A percentile compares a stretch with the other conserved stretches of the same genome.
These are phyloP conservation scores for Trametes sp. DNA, from an alignment of 1,284 basidiomycete genomes.

Conservation along the genomic window DNA sequence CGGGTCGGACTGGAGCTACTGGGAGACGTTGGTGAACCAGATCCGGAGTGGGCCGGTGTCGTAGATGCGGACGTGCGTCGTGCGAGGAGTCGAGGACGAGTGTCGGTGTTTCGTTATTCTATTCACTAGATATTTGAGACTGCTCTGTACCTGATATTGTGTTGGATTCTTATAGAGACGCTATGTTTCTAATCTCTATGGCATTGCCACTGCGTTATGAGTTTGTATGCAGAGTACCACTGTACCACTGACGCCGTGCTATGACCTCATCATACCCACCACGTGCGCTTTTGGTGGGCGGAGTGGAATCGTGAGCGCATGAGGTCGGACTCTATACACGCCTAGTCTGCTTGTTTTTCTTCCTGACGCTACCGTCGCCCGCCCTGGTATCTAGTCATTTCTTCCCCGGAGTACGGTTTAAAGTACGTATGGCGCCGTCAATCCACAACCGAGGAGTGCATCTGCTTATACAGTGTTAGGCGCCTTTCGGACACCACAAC, in stretches of 20 bases:
- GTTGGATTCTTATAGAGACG: not conserved
- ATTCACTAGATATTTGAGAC: not conserved
- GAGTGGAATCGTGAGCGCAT: not conserved
- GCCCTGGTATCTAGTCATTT: too few relatives aligned
- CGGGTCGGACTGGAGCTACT: constrained; percentile 80
- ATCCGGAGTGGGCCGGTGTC: constrained; percentile 63
- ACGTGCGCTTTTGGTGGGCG: constrained; percentile 4
- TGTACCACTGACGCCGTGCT: not conserved
- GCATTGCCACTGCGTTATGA: too few relatives aligned
- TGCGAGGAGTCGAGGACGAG: too few relatives aligned
- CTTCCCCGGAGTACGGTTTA: not conserved
- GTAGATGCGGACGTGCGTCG: constrained; percentile 11
- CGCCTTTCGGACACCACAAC: not conserved
- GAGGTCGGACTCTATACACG: not conserved
- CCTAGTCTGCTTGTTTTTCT: not conserved
- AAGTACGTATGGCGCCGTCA: not conserved
- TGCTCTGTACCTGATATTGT: not conserved
- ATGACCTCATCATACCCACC: constrained; percentile 7
- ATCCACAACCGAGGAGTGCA: too few relatives aligned
- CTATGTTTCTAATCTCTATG: not conserved
- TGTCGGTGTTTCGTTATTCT: not conserved
- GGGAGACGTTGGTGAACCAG: constrained; percentile 81
- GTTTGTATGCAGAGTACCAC: not conserved
- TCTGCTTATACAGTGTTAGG: not conserved
- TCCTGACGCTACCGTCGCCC: not conserved